These are phyloP conservation scores for Choiromyces venosus DNA, from an alignment of 495 filamentous ascomycete genomes.

Conservation along the genomic window DNA sequence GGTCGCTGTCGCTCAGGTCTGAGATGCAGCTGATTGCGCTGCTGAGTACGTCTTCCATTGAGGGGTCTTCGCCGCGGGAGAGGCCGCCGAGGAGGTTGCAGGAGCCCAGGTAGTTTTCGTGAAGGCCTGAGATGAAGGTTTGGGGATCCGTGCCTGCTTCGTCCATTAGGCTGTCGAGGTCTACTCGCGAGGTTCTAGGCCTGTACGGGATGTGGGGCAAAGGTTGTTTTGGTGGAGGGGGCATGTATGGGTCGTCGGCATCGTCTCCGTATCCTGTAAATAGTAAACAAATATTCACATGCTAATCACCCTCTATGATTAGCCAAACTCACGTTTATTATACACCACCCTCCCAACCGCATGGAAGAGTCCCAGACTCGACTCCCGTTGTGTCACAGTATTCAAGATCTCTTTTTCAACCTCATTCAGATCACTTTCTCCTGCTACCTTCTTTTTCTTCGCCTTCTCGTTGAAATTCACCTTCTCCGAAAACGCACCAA, in stretches of 20 bases:
- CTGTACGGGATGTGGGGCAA: conserved; percentile 45
- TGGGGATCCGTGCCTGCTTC: conserved; percentile 83
- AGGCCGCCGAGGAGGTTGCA: conserved; percentile 57
- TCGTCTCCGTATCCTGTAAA: conserved; percentile 33
- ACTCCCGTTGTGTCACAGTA: conserved; percentile 74
- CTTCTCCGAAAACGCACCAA: conserved; percentile 44
- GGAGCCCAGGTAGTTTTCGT: conserved; percentile 88
- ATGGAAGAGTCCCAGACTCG: conserved; percentile 87
- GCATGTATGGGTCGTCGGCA: conserved; percentile 25
- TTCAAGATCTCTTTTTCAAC: conserved; percentile 65
- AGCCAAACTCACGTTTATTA: conserved; percentile 66
- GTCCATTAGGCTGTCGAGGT: conserved; percentile 69
- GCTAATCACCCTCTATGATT: background rate
- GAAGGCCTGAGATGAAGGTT: conserved; percentile 85
- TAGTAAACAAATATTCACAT: background rate
- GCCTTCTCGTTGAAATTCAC: conserved; percentile 9
- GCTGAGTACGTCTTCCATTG: conserved; percentile 59
- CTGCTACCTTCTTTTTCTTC: conserved; percentile 50
- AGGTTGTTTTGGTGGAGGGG: conserved; percentile 47
- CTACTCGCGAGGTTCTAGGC: conserved; percentile 58
- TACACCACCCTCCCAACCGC: conserved; percentile 92
- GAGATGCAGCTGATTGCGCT: conserved; percentile 68
- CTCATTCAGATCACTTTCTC: conserved; percentile 57
- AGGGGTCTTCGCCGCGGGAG: conserved; percentile 44
- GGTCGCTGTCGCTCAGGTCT: conserved; percentile 78